Percentiles rank a stretch among this genome's conserved stretches.
phyloP scores from a whole-genome alignment of 1,284 basidiomycete species.

The Dichomitus squalens region DNA sequence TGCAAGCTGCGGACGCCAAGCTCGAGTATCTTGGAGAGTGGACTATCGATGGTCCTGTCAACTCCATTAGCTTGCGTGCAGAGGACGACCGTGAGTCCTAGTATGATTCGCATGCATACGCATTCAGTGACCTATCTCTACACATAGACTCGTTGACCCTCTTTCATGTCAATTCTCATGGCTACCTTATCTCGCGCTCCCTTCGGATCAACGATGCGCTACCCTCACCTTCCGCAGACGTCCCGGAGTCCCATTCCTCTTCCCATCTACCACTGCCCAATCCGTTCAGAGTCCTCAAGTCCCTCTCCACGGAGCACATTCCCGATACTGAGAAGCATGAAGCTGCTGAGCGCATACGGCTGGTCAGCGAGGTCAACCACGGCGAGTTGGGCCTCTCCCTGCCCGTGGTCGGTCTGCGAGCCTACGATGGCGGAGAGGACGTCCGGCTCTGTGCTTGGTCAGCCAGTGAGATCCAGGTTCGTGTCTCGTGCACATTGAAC shows the following conservation, averaged over 20 bases:
- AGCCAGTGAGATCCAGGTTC: slow-evolving; percentile 43
- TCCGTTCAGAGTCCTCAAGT: slow-evolving; percentile 58
- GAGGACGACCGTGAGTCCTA: slow-evolving; percentile 46
- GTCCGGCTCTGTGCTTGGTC: slow-evolving; percentile 49
- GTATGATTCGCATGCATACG: slow-evolving; percentile 9
- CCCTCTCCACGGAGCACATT: slow-evolving; percentile 42
- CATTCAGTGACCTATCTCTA: background rate
- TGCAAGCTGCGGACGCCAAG: slow-evolving; percentile 38
- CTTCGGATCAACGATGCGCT: slow-evolving; percentile 17
- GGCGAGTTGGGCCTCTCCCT: slow-evolving; percentile 35
- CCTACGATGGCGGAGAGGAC: slow-evolving; percentile 29
- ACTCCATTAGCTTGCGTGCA: slow-evolving; percentile 46
- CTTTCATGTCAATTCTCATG: slow-evolving; percentile 27
- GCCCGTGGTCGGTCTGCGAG: slow-evolving; percentile 38
- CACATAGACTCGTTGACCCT: slow-evolving; percentile 27
- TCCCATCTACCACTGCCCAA: slow-evolving; percentile 46
- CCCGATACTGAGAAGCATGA: slow-evolving; percentile 19
- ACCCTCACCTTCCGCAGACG: slow-evolving; percentile 9
- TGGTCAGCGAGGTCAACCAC: slow-evolving; percentile 27
- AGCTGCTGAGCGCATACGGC: slow-evolving; percentile 9
- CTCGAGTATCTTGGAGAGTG: slow-evolving; percentile 58
- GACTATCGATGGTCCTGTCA: slow-evolving; percentile 50
- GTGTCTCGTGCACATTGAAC: slow-evolving; percentile 14
- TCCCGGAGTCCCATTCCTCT: slow-evolving; percentile 24
- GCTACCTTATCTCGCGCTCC: slow-evolving; percentile 25